Base-by-base conservation (phyloP, 148 eudicot species). In the Camellia sinensis region DNA sequence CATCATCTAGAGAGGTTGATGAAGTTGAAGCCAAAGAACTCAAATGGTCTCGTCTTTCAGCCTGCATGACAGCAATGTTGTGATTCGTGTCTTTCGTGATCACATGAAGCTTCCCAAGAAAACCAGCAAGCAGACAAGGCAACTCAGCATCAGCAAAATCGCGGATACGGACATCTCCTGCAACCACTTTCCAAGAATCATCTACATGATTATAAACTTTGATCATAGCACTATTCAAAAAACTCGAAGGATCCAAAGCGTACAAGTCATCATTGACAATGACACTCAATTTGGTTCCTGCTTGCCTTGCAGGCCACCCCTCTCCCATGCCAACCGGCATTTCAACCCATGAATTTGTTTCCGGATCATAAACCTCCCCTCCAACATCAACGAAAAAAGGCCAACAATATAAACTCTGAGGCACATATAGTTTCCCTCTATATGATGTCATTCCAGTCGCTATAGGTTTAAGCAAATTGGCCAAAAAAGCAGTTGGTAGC, bases 241-340 rank as follows among this genome's bases (percentile, higher is more conserved):
- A 88, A 73, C 89, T 88, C 6, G 97, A 92, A 74, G 93, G 92
- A 71, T 97, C 99, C 64, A 97, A 76, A 9, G 99, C 97, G 60
- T 91, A 97, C 71, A 97, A 81, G 56, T 94, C 92, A 48, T 83
- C 96, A 18, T 92, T 92, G 21, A 94, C 97, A 14, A 87, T 88
- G 40, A 84, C 92, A 83, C 97, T 94, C 73, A 94, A 76, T 76
- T 97, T 97, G 37, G 97, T 94, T 65, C 99, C 99, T 17, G 99
- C 98, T 71, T 97, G 99, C 87, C 88, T 92, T 62, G 99, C 98
- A n/a, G 99, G 99, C 99, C 99, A 97, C 67, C 94, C 96, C 72
- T 94, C 99, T 29, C 99, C 98, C 99, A 97, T 94, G 64, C 99
- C 99, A 63, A n/a, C 74, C 4, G 98, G 99, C 99, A 97, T 97